Conservation (phyloP, 495 filamentous ascomycete species). For the Geopyxis carbonaria region DNA sequence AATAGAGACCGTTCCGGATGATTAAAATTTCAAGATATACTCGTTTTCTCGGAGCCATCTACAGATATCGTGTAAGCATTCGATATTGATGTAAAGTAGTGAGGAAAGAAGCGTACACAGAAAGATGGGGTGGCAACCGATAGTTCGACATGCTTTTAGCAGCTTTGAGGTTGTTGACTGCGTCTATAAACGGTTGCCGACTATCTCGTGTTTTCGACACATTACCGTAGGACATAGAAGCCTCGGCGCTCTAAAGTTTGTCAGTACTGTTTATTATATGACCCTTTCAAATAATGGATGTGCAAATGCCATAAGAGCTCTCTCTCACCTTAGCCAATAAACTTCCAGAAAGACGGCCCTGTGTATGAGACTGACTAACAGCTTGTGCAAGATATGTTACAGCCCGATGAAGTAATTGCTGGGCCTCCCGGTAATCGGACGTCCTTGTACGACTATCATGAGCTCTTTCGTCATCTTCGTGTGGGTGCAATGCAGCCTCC, state of each 20-base stretch:
- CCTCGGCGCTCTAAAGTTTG: slow-evolving; percentile 31
- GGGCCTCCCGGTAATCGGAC: no score
- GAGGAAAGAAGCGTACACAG: no score
- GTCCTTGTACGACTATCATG: slow-evolving; percentile 27
- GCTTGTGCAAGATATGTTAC: slow-evolving; percentile 29
- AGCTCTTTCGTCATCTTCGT: slow-evolving; percentile 29
- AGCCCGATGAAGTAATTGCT: not conserved
- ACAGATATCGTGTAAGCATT: no score
- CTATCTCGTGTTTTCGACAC: slow-evolving; percentile 30
- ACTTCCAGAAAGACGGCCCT: slow-evolving; percentile 27
- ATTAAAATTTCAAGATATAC: no score
- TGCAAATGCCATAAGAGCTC: slow-evolving; percentile 15
- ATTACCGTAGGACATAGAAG: slow-evolving; percentile 37
- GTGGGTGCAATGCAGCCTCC: slow-evolving; percentile 24
- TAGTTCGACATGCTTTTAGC: no score
- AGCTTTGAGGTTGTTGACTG: no score
- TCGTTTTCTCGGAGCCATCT: no score
- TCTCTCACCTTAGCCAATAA: slow-evolving; percentile 32
- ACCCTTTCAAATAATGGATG: not conserved
- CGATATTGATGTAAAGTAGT: no score
- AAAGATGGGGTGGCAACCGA: no score
- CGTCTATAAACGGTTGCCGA: slow-evolving; percentile 31
- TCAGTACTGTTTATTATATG: not conserved
- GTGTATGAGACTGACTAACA: slow-evolving; percentile 27
- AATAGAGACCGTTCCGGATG: no score